Base-by-base conservation (phyloP, 345 rosid genomes). In the Hibiscus trionum region DNA sequence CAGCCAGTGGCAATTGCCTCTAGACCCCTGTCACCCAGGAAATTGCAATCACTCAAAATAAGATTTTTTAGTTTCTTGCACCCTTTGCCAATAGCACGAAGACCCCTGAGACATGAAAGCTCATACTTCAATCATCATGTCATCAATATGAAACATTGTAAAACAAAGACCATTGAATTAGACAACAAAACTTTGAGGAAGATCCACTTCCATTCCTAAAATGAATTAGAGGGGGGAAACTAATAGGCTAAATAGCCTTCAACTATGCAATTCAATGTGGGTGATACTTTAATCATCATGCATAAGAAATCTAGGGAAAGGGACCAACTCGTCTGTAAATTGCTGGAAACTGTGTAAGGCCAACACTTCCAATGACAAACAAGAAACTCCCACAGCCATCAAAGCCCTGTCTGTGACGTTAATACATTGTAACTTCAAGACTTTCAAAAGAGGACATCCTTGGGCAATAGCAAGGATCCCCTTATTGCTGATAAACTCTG, bases 1-100 rank as follows among this genome's bases (percentile, higher is more conserved):
- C 97, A 93, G 66, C 94, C 94, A 16, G 66, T 62, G 62, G 98
- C 96, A 77, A 93, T 80, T 70, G 91, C 88, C 84, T 85, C 96
- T 78, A 93, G 85, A 71, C 91, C 96, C 79, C 75, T 79, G 81
- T 93, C 94, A 69, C 85, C 90, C 78, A 93, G 81, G 73, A 84
- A 82, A 78, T 84, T 87, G 81, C 98, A 93, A 74, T 93, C 97
- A 60, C 89, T 90, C 52, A 93, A 66, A 55, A 89, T 86, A 74
- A 93, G 86, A 79, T 85, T 81, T 74, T 84, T 91, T 80, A 93
- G 83, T 75, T 79, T 87, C 79, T 87, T 91, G 81, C 93, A 94
- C 62, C 98, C 95, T 70, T 80, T 86, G 71, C 93, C 93, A 11
- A 94, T 79, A 49, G 91, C 80, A 39, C 52, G 66, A 83, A 91